Evolutionary conservation across 371 early-diverging fungal genomes (phyloP).

Genomic region (Mortierella sp.): DNA sequence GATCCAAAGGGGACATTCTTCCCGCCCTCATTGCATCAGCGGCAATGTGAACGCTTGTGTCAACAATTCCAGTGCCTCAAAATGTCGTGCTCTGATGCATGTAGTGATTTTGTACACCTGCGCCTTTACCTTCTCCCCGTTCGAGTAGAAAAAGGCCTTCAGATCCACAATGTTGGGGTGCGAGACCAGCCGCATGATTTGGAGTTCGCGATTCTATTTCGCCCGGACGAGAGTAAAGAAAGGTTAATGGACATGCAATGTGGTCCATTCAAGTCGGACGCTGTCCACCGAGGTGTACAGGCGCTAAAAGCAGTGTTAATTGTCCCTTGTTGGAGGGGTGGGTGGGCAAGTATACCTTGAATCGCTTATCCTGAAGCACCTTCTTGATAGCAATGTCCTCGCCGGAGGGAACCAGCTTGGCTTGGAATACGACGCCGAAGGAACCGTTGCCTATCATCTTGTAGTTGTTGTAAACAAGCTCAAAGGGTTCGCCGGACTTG

Average conservation of each 20-base stretch:
- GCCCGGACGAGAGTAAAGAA: slow-evolving; percentile 11
- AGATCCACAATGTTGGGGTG: slow-evolving; percentile 92
- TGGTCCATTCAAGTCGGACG: slow-evolving; percentile 1
- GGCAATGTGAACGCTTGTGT: too few species aligned
- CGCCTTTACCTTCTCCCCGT: slow-evolving; percentile 76
- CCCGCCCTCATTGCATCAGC: too few species aligned
- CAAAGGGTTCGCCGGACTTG: slow-evolving; percentile 80
- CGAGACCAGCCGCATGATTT: slow-evolving; percentile 91
- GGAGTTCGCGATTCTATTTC: slow-evolving; percentile 91
- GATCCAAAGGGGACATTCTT: not conserved
- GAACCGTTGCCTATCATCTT: slow-evolving; percentile 95
- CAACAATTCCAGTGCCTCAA: too few species aligned
- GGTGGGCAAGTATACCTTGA: slow-evolving; percentile 73
- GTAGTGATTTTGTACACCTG: too few species aligned
- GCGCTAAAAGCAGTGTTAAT: not conserved
- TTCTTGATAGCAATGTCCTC: slow-evolving; percentile 94
- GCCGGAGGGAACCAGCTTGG: slow-evolving; percentile 80
- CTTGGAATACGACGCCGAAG: slow-evolving; percentile 97
- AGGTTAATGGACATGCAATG: not conserved
- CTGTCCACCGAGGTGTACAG: not conserved
- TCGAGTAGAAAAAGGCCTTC: slow-evolving; percentile 89
- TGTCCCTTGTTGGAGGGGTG: not conserved
- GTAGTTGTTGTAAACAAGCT: slow-evolving; percentile 87
- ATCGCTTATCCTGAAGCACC: slow-evolving; percentile 95
- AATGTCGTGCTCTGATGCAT: too few species aligned